phyloP scores from a whole-genome alignment of 495 filamentous ascomycete genomes.

The Neurospora pannonica region DNA sequence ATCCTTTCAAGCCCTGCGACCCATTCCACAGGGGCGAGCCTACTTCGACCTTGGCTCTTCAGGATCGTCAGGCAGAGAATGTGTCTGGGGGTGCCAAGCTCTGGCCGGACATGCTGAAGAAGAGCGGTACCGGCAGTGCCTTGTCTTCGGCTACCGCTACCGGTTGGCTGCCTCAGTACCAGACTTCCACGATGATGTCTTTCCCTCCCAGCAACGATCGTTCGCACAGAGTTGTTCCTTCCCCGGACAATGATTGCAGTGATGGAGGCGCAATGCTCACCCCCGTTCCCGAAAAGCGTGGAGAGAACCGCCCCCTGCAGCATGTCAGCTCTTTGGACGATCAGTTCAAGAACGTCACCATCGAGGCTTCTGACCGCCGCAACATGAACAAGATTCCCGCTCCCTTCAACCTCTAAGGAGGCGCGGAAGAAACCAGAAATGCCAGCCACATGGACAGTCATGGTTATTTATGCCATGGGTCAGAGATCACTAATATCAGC shows the following conservation, averaged over 20 bases:
- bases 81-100: conserved; percentile 18
- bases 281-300: conserved; percentile 22
- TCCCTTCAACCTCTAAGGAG: neutral
- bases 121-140: conserved; percentile 31
- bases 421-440: neutral
- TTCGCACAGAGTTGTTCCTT: neutral
- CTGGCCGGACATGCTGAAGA: conserved; percentile 36
- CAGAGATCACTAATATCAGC: neutral
- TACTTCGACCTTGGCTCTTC: conserved; percentile 4
- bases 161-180: conserved; percentile 36
- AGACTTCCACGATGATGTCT: neutral
- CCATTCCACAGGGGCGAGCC: conserved; percentile 13
- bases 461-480: neutral
- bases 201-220: neutral
- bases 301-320: conserved; percentile 33
- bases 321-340: conserved; percentile 18
- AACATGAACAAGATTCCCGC: conserved; percentile 1
- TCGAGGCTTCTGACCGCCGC: conserved; percentile 7
- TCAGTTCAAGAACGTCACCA: conserved; percentile 18
- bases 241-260: conserved; percentile 16
- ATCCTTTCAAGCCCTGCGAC: conserved; percentile 29
- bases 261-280: conserved; percentile 15
- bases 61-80: conserved; percentile 16
- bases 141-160: conserved; percentile 38
- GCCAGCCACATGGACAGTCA: neutral